Conservation (phyloP, 139 green algal genomes). For the Chlamydomonas urium region DNA sequence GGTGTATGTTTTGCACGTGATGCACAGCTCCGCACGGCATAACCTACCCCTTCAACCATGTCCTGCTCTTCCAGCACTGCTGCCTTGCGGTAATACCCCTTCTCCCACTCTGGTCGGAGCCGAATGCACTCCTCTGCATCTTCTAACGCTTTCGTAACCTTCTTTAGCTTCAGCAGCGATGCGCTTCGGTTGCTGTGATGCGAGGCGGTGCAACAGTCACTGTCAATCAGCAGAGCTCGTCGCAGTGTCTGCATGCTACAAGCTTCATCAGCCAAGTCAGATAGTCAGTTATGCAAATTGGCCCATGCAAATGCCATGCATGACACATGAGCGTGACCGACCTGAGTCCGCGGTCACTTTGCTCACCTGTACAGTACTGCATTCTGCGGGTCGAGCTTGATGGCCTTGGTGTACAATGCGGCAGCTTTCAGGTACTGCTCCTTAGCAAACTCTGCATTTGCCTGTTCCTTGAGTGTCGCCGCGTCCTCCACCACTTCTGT, state of each 20-base stretch:
- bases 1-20: no score
- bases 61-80: slow-evolving; percentile 14
- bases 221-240: no score
- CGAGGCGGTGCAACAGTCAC: no score
- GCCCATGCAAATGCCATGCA: no score
- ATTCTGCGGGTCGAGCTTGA: slow-evolving; percentile 74
- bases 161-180: slow-evolving; percentile 84
- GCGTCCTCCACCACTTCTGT: slow-evolving; percentile 11
- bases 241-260: no score
- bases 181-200: slow-evolving; percentile 84
- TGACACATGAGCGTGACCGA: no score
- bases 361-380: slow-evolving; percentile 70
- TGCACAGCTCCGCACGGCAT: no score
- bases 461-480: slow-evolving; percentile 62
- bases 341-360: no score
- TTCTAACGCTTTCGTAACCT: slow-evolving; percentile 82
- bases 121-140: slow-evolving; percentile 75
- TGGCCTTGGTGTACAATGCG: slow-evolving; percentile 79
- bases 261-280: no score
- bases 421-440: slow-evolving; percentile 81
- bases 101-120: slow-evolving; percentile 81
- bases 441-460: slow-evolving; percentile 72
- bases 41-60: slow-evolving; percentile 4
- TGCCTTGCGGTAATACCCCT: slow-evolving; percentile 37
- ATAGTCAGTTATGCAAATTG: no score